Evolutionary conservation across 164 flowering plant genomes (phyloP).

Genomic region (Nelumbo lutea): DNA sequence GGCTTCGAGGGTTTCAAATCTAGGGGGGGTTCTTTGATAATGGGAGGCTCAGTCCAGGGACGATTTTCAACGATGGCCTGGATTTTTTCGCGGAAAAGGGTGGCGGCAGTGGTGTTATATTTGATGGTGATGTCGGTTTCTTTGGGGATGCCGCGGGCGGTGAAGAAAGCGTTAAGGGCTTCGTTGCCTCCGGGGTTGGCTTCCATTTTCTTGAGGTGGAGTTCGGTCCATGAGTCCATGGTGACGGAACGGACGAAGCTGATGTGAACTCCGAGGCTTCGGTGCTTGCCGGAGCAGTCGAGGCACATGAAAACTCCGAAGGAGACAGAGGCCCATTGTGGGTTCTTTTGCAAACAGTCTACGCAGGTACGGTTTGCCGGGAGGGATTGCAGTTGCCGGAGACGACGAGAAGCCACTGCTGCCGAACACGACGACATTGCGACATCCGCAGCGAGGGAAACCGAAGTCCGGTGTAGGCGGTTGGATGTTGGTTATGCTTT

Average conservation of each 20-base stretch:
- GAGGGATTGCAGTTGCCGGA: conserved; percentile 16
- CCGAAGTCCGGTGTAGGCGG: not conserved
- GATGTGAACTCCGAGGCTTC: conserved; percentile 23
- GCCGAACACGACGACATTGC: not conserved
- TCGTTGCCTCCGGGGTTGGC: conserved; percentile 18
- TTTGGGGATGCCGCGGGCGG: conserved; percentile 14
- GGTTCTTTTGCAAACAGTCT: conserved; percentile 22
- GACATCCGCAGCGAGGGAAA: not conserved
- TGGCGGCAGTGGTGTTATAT: conserved; percentile 17
- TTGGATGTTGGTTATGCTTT: not conserved
- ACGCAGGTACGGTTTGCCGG: conserved; percentile 17
- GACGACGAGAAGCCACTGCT: conserved; percentile 9
- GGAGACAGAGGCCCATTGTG: conserved; percentile 25
- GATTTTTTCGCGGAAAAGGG: conserved; percentile 13
- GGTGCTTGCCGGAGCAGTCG: conserved; percentile 27
- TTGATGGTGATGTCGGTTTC: conserved; percentile 17
- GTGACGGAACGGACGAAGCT: conserved; percentile 22
- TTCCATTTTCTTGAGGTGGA: conserved; percentile 22
- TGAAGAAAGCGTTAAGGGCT: conserved; percentile 16
- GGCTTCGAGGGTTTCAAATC: not conserved
- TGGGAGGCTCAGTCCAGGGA: conserved; percentile 19
- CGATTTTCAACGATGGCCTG: conserved; percentile 5
- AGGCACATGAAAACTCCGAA: conserved; percentile 30
- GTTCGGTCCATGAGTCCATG: conserved; percentile 23
- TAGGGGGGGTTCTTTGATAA: conserved; percentile 8